Base-by-base conservation (phyloP, 148 eudicot species). In the Diospyros lotus region DNA sequence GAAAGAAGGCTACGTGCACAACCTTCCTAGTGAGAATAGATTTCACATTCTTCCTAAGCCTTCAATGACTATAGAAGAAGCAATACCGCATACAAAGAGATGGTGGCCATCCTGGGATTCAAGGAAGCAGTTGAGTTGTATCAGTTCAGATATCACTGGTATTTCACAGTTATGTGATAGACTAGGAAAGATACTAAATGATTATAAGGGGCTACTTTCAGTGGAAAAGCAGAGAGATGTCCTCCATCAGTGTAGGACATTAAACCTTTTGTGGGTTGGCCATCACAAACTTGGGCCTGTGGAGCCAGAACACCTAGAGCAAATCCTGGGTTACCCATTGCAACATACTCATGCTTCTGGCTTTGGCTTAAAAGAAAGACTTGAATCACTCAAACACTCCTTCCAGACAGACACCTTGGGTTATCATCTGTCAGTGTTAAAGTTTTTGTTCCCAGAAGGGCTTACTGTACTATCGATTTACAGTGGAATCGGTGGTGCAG, bases 91-190 rank as follows among this genome's bases (percentile, higher is more conserved):
- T 64, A 76, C 89, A 1, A 87, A 85, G 78, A 88, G 82, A 76
- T 95, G 89, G 88, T 95, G 99, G 96, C 99, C 99, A 0, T 78
- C 90, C 2, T 95, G 97, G 97, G 99, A 95, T 60, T 80, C 87
- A 6, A 86, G 99, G 80, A 95, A 88, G 82, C 92, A 93, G 17
- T 51, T 95, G 48, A 87, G 82, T 68, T 82, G 86, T 69, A 88
- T 93, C 60, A 81, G 60, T 79, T 80, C 90, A 4, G 96, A 89
- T 38, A 77, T 80, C 8, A 52, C 51, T 14, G 90, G 86, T 43
- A 54, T 79, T 58, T 73, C 91, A 55, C 85, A 86, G 55, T 80
- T 86, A 54, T 95, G 98, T 42, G 85, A 82, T 28, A 80, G 81
- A 76, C 82, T 95, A 28, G 87, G 82, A 77, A 86, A 78, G 65